Conservation (phyloP, 148 eudicot genomes). For the Nyssa sinensis region DNA sequence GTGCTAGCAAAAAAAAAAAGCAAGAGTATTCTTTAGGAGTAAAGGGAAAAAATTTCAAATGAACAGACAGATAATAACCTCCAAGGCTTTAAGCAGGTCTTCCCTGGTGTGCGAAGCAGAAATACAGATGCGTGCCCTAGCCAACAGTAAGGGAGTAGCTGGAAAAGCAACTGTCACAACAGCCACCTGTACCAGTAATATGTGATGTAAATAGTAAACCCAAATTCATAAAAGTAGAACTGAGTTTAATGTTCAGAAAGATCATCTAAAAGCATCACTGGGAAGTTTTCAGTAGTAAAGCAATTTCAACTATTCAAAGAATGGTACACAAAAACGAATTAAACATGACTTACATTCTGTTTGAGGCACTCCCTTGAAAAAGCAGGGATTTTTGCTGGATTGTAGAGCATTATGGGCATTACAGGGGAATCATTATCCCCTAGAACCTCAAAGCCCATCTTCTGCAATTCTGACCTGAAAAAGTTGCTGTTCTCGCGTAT, state of each 20-base stretch:
- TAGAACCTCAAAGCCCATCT: slow-evolving; percentile 85
- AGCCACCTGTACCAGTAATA: slow-evolving; percentile 52
- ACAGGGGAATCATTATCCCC: slow-evolving; percentile 90
- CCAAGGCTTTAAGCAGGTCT: slow-evolving; percentile 70
- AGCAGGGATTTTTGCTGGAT: slow-evolving; percentile 88
- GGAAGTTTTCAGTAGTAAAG: not conserved
- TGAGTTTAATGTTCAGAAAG: not conserved
- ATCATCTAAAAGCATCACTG: not conserved
- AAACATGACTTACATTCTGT: slow-evolving; percentile 55
- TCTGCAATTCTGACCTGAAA: slow-evolving; percentile 82
- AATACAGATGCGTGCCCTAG: slow-evolving; percentile 90
- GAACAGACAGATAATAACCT: slow-evolving; percentile 41
- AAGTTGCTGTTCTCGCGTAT: slow-evolving; percentile 94
- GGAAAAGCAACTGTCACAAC: slow-evolving; percentile 94
- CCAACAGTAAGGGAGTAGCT: slow-evolving; percentile 83
- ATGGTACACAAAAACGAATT: not conserved
- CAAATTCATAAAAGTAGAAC: not conserved
- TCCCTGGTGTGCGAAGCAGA: slow-evolving; percentile 91
- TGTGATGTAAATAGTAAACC: not conserved
- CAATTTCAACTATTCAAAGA: not conserved
- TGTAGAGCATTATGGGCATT: slow-evolving; percentile 89
- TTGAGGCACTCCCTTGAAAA: slow-evolving; percentile 92
- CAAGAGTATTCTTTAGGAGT: not conserved
- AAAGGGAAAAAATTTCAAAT: not conserved
- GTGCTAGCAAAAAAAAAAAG: not conserved